These are phyloP conservation scores for Ceratocystis diversiconidia DNA, from an alignment of 2,329 filamentous ascomycete genomes.

Conservation along the genomic window DNA sequence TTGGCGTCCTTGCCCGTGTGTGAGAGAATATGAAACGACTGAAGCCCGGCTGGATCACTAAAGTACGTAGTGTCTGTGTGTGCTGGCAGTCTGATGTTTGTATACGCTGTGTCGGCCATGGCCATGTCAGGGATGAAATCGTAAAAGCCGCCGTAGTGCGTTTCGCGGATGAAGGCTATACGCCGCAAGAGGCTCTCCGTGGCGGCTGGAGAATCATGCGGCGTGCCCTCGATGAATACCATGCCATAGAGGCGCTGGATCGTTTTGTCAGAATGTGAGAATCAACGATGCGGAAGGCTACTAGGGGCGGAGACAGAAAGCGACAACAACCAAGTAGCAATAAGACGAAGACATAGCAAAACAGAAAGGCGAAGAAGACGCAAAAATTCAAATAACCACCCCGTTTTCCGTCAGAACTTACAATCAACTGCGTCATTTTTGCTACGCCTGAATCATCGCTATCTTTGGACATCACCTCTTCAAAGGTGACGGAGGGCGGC, in stretches of 20 bases:
- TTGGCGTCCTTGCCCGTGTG: constrained; percentile 29
- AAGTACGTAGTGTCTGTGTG: constrained; percentile 98
- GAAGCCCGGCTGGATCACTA: constrained; percentile 76
- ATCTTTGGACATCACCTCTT: constrained; percentile 40
- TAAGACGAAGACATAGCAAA: too few species aligned
- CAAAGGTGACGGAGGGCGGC: constrained; percentile 46
- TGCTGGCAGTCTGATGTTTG: constrained; percentile 62
- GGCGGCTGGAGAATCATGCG: constrained; percentile 47
- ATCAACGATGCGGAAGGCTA: too few species aligned
- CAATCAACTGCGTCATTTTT: constrained; percentile 50
- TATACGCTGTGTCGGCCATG: constrained; percentile 84
- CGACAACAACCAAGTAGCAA: too few species aligned
- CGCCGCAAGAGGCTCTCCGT: constrained; percentile 63
- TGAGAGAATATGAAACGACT: constrained; percentile 83
- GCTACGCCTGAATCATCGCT: constrained; percentile 41
- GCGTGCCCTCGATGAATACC: constrained; percentile 59
- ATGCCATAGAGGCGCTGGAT: constrained; percentile 55
- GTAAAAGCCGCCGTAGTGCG: constrained; percentile 69
- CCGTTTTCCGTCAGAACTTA: constrained; percentile 24
- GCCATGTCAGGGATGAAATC: constrained; percentile 85
- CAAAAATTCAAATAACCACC: too few species aligned
- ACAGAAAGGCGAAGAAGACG: too few species aligned
- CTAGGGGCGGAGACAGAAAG: too few species aligned
- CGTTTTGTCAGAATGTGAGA: not conserved
- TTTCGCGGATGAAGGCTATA: constrained; percentile 76